These are phyloP conservation scores for Lichtheimia ramosa DNA, from an alignment of 371 early-diverging fungal species.

Conservation along the genomic window DNA sequence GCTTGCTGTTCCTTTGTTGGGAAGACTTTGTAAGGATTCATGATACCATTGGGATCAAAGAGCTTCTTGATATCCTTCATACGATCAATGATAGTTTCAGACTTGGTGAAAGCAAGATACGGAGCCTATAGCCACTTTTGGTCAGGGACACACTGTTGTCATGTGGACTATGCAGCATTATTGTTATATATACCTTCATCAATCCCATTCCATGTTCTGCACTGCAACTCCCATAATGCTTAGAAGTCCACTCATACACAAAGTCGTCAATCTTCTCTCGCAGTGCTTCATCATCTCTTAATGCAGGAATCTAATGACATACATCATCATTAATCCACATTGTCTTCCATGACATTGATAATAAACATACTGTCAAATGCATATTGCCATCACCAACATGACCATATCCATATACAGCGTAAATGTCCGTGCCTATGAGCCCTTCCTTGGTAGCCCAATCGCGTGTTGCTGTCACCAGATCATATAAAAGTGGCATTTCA, in stretches of 20 bases:
- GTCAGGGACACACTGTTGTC: neutral
- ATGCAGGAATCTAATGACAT: slow-evolving; percentile 53
- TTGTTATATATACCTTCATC: slow-evolving; percentile 41
- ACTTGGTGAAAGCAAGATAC: slow-evolving; percentile 58
- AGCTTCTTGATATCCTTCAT: slow-evolving; percentile 72
- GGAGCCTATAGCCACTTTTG: slow-evolving; percentile 18
- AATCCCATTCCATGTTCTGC: slow-evolving; percentile 74
- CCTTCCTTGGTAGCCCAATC: slow-evolving; percentile 49
- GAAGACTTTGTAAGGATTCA: slow-evolving; percentile 82
- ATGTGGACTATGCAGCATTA: neutral
- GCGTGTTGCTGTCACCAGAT: slow-evolving; percentile 73
- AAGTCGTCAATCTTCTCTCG: slow-evolving; percentile 81
- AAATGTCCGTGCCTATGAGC: slow-evolving; percentile 50
- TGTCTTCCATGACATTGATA: too few species aligned
- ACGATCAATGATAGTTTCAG: slow-evolving; percentile 41
- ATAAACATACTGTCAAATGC: slow-evolving; percentile 68
- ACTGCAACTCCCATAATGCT: slow-evolving; percentile 55
- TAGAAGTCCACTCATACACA: slow-evolving; percentile 76
- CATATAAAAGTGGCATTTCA: slow-evolving; percentile 79
- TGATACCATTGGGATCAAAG: slow-evolving; percentile 82
- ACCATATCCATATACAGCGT: slow-evolving; percentile 81
- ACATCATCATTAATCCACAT: too few species aligned
- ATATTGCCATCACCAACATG: slow-evolving; percentile 90
- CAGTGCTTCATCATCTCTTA: slow-evolving; percentile 47
- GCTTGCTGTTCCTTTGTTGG: slow-evolving; percentile 33